phyloP scores from a whole-genome alignment of 305 asterid genomes.

The Fraxinus platypoda region DNA sequence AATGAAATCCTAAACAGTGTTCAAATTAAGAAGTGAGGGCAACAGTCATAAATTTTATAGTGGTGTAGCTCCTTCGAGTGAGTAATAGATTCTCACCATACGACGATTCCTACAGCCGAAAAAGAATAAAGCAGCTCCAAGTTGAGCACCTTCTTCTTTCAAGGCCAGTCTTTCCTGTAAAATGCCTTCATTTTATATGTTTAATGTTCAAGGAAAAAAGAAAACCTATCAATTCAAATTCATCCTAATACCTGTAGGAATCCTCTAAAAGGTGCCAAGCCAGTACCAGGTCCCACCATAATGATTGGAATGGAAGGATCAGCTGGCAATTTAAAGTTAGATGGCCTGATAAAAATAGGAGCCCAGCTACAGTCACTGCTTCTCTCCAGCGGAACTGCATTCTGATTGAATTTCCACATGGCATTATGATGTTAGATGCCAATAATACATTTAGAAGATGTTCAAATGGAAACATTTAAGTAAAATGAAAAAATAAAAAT shows the following conservation, averaged over 20 bases:
- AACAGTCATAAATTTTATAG: not conserved
- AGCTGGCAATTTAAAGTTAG: slow-evolving; percentile 66
- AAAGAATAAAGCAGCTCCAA: slow-evolving; percentile 68
- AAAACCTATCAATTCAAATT: slow-evolving; percentile 1
- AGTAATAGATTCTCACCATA: slow-evolving; percentile 41
- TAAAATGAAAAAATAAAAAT: not conserved
- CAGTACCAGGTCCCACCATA: slow-evolving; percentile 89
- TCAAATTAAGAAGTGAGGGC: slow-evolving; percentile 3
- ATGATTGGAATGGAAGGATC: slow-evolving; percentile 62
- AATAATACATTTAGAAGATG: not conserved
- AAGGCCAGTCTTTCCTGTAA: slow-evolving; percentile 69
- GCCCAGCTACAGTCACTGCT: slow-evolving; percentile 59
- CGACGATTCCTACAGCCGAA: slow-evolving; percentile 80
- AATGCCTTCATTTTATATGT: slow-evolving; percentile 9
- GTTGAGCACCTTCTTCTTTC: slow-evolving; percentile 59
- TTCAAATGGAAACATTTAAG: not conserved
- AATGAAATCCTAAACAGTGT: slow-evolving; percentile 58
- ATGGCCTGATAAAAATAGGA: slow-evolving; percentile 67
- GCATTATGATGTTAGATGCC: slow-evolving; percentile 8
- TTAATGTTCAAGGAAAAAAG: not conserved
- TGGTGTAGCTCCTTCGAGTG: not conserved
- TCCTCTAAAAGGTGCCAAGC: slow-evolving; percentile 89
- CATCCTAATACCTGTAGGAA: slow-evolving; percentile 54
- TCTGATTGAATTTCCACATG: slow-evolving; percentile 36
- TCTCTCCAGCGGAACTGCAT: slow-evolving; percentile 56